A percentile compares a stretch with the other conserved stretches of the same genome.
phyloP scores from a whole-genome alignment of 2,329 filamentous ascomycete genomes.

The Epichloe sylvatica region DNA sequence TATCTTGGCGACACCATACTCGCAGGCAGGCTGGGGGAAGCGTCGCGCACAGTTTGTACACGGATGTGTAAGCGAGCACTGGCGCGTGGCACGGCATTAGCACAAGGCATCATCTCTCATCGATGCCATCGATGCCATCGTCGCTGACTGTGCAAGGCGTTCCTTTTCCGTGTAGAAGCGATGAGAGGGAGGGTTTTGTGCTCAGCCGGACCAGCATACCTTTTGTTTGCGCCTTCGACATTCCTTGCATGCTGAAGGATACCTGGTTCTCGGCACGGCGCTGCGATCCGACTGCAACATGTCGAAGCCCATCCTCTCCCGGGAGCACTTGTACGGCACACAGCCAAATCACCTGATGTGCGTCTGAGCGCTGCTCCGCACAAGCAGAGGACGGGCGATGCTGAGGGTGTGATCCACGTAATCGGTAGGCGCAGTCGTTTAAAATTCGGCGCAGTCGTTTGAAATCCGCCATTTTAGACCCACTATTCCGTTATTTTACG shows the following conservation, averaged over 20 bases:
- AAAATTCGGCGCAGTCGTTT: too few relatives aligned
- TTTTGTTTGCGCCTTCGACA: constrained; percentile 39
- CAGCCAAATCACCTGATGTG: background rate
- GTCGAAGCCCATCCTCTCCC: constrained; percentile 13
- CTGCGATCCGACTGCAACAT: constrained; percentile 14
- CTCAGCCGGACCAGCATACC: constrained; percentile 16
- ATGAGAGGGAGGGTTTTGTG: background rate
- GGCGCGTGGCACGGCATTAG: background rate
- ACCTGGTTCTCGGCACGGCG: constrained; percentile 10
- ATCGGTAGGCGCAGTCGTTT: too few relatives aligned
- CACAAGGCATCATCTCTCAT: background rate
- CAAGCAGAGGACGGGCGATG: background rate
- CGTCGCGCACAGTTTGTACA: constrained; percentile 39
- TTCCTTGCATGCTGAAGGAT: constrained; percentile 33
- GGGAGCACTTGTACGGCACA: background rate
- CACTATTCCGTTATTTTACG: too few relatives aligned
- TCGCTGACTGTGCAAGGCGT: background rate
- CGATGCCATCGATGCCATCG: background rate
- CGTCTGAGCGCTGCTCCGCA: background rate
- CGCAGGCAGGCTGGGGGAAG: constrained; percentile 36
- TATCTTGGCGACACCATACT: constrained; percentile 23
- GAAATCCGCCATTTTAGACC: too few relatives aligned
- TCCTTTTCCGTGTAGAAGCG: background rate
- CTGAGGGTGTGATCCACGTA: background rate
- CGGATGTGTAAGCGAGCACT: constrained; percentile 42